A percentile compares a stretch with the other conserved stretches of the same genome.
Conservation (phyloP, 2,329 filamentous ascomycete genomes). For the Plectosphaerella sp. region DNA sequence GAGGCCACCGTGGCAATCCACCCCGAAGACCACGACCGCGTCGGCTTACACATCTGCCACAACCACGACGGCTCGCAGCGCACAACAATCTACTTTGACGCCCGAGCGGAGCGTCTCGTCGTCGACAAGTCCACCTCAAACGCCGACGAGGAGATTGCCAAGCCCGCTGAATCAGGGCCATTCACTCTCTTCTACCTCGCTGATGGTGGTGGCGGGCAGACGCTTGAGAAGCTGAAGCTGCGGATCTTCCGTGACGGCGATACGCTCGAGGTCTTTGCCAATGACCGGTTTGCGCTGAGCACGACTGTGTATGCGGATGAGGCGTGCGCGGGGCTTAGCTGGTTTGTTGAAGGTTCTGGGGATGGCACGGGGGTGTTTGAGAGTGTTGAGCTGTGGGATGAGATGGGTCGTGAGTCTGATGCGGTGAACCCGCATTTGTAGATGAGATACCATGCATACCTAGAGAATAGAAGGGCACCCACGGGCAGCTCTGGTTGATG, state of each 20-base stretch:
- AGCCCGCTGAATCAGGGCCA: conserved; percentile 28
- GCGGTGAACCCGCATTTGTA: not conserved
- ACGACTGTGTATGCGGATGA: conserved; percentile 27
- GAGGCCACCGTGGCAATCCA: conserved; percentile 17
- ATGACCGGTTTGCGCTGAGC: conserved; percentile 33
- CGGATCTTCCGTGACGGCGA: conserved; percentile 34
- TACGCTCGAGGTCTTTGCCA: conserved; percentile 40
- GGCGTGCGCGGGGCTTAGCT: conserved; percentile 15
- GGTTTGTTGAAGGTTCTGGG: conserved; percentile 14
- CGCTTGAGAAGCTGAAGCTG: conserved; percentile 31
- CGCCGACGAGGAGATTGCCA: conserved; percentile 25
- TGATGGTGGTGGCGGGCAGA: conserved; percentile 9
- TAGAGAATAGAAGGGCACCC: too few species aligned
- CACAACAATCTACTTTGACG: conserved; percentile 34
- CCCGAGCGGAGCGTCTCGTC: conserved; percentile 30
- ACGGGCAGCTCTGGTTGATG: too few species aligned
- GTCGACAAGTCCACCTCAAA: conserved; percentile 31
- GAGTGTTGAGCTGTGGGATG: not conserved
- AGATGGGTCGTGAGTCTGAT: not conserved
- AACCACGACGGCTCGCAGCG: conserved; percentile 18
- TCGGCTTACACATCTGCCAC: conserved; percentile 20
- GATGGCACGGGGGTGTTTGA: conserved; percentile 11
- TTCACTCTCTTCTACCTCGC: conserved; percentile 39
- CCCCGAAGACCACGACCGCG: not conserved
- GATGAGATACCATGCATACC: not conserved